These are phyloP conservation scores for Pyrenophora seminiperda DNA, from an alignment of 2,329 filamentous ascomycete species.

Conservation along the genomic window DNA sequence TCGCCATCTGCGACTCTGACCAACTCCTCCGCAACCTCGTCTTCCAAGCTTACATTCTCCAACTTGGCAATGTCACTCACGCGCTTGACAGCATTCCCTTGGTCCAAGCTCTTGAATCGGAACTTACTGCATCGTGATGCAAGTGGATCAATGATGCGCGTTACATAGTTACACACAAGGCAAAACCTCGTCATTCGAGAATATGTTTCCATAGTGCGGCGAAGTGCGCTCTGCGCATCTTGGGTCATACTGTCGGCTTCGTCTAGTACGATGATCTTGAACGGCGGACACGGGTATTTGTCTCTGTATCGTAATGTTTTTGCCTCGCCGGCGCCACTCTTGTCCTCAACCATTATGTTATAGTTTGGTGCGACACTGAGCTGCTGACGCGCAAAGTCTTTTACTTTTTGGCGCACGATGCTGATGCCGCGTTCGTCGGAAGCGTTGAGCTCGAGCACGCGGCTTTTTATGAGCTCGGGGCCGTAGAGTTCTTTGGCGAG, in stretches of 20 bases:
- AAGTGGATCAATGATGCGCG: slow-evolving; percentile 94
- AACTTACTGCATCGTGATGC: slow-evolving; percentile 96
- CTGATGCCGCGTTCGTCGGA: slow-evolving; percentile 98
- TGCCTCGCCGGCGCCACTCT: slow-evolving; percentile 27
- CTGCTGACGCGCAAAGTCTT: slow-evolving; percentile 96
- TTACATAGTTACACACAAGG: slow-evolving; percentile 98
- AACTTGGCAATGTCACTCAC: slow-evolving; percentile 80
- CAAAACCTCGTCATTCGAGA: slow-evolving; percentile 96
- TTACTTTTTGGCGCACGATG: slow-evolving; percentile 97
- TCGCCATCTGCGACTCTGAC: slow-evolving; percentile 92
- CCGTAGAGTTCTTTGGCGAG: slow-evolving; percentile 97
- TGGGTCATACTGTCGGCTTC: slow-evolving; percentile 99
- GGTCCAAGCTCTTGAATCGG: slow-evolving; percentile 93
- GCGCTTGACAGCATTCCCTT: slow-evolving; percentile 77
- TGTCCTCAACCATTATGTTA: slow-evolving; percentile 62
- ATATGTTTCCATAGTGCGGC: slow-evolving; percentile 98
- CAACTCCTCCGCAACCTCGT: slow-evolving; percentile 80
- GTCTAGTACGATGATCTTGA: slow-evolving; percentile 98
- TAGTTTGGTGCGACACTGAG: slow-evolving; percentile 75
- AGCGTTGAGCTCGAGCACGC: slow-evolving; percentile 98
- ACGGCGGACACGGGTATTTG: slow-evolving; percentile 90
- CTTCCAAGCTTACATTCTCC: slow-evolving; percentile 76
- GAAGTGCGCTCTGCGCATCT: slow-evolving; percentile 89
- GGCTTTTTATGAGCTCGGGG: slow-evolving; percentile 86
- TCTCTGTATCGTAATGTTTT: slow-evolving; percentile 56